Percentiles rank a stretch among this genome's conserved stretches.
These are phyloP conservation scores for Nitzschia palea DNA, from an alignment of 108 stramenopile genomes.

Conservation along the genomic window DNA sequence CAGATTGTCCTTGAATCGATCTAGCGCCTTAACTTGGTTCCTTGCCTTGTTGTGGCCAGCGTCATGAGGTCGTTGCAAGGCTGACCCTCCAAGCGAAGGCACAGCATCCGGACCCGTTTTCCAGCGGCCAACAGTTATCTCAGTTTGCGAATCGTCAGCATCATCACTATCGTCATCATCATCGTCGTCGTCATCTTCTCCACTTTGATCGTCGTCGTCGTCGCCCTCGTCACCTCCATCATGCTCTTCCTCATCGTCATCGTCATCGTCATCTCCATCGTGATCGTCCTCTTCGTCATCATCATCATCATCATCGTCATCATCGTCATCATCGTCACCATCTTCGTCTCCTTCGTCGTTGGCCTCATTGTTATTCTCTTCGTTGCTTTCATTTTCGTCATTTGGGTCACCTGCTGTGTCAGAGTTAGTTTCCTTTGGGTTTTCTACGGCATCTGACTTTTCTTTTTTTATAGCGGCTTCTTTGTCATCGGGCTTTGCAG, in stretches of 20 bases:
- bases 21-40: constrained; percentile 12
- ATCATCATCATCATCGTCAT: constrained; percentile 1
- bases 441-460: no score
- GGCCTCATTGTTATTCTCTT: neutral
- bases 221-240: neutral
- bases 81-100: neutral
- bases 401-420: no score
- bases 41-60: constrained; percentile 14
- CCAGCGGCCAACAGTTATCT: neutral
- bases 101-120: neutral
- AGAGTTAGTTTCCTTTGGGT: no score
- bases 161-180: neutral
- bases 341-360: constrained; percentile 4
- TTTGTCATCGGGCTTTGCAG: no score
- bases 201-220: neutral
- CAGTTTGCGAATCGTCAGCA: no score
- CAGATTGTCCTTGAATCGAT: constrained; percentile 18
- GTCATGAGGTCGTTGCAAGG: neutral
- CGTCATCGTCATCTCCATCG: neutral
- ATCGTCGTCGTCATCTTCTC: neutral
- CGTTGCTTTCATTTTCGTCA: constrained; percentile 4
- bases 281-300: constrained; percentile 3
- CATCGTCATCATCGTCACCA: constrained; percentile 9
- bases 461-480: no score
- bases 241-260: neutral